Conservation (phyloP, 441 rosid genomes). For the Hypseocharis bilobata region DNA sequence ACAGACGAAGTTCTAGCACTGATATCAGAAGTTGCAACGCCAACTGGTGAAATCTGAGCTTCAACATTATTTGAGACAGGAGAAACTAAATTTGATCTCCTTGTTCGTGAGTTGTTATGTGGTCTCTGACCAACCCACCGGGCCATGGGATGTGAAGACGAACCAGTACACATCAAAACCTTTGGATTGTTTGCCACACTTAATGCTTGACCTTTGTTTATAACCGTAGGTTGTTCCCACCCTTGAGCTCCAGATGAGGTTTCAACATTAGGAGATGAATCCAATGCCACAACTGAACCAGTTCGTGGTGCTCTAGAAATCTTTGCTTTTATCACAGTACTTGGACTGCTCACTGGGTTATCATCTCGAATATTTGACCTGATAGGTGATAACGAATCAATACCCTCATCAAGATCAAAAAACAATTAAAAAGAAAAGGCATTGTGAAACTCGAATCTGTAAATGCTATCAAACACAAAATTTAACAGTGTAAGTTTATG, state of each 20-base stretch:
- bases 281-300: slow-evolving; percentile 51
- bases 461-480: not conserved
- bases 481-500: not conserved
- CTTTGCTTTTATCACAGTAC: slow-evolving; percentile 52
- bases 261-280: slow-evolving; percentile 52
- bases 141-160: slow-evolving; percentile 70
- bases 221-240: slow-evolving; percentile 40
- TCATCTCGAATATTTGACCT: slow-evolving; percentile 57
- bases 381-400: slow-evolving; percentile 7
- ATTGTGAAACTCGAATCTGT: not conserved
- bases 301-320: slow-evolving; percentile 63
- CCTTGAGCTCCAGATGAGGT: slow-evolving; percentile 54
- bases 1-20: slow-evolving; percentile 44
- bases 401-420: slow-evolving; percentile 1
- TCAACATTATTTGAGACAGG: slow-evolving; percentile 60
- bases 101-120: slow-evolving; percentile 66
- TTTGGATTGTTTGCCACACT: slow-evolving; percentile 39
- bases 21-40: slow-evolving; percentile 49
- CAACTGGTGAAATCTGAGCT: slow-evolving; percentile 47
- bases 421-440: not conserved
- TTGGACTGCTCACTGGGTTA: slow-evolving; percentile 39
- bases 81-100: slow-evolving; percentile 67
- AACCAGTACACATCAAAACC: slow-evolving; percentile 40
- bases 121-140: slow-evolving; percentile 94
- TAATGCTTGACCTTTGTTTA: slow-evolving; percentile 32